A percentile compares a stretch with the other conserved stretches of the same genome.
Conservation (phyloP, 2,329 filamentous ascomycete genomes). For the Fusarium bactridioides region DNA sequence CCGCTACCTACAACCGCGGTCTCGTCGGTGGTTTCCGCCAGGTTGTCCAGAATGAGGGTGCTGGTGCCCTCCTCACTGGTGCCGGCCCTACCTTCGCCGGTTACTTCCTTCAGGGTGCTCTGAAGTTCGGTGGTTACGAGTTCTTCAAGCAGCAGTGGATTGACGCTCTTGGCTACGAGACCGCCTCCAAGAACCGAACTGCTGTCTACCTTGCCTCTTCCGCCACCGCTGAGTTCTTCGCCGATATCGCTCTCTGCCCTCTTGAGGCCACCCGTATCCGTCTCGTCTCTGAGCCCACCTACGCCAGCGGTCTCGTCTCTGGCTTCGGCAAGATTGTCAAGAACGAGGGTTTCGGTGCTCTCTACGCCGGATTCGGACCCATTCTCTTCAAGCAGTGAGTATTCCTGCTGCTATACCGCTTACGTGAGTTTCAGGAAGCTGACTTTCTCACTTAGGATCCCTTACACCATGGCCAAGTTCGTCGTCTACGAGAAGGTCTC, state of each 20-base stretch:
- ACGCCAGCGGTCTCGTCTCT: constrained; percentile 79
- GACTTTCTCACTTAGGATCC: constrained; percentile 65
- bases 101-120: constrained; percentile 93
- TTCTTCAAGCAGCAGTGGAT: constrained; percentile 95
- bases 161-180: constrained; percentile 79
- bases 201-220: constrained; percentile 80
- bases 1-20: constrained; percentile 86
- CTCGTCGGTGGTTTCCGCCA: constrained; percentile 87
- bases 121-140: constrained; percentile 96
- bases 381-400: constrained; percentile 70
- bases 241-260: constrained; percentile 86
- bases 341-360: constrained; percentile 83
- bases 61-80: constrained; percentile 85
- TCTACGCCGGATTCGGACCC: constrained; percentile 91
- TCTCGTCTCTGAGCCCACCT: constrained; percentile 87
- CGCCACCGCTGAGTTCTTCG: constrained; percentile 72
- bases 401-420: background rate
- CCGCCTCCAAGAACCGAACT: constrained; percentile 79
- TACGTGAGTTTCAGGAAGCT: constrained; percentile 13
- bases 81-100: constrained; percentile 85
- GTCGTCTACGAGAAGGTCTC: constrained; percentile 91
- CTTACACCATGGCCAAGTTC: constrained; percentile 96
- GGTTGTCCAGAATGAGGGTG: constrained; percentile 84
- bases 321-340: constrained; percentile 86
- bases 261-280: constrained; percentile 94